phyloP scores from a whole-genome alignment of 148 eudicot genomes.

The Arbutus unedo region DNA sequence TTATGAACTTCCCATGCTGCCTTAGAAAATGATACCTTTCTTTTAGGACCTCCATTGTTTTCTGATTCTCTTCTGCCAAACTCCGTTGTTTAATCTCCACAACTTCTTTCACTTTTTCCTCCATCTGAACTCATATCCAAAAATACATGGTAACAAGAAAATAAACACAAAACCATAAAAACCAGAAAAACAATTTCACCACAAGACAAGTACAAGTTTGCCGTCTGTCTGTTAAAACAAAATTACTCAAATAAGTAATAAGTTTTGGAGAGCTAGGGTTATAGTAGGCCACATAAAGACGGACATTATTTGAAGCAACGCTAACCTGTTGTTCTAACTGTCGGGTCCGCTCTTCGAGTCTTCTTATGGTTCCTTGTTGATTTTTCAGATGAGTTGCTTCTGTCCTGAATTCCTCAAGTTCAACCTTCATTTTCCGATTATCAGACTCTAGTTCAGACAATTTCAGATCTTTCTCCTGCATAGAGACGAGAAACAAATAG shows the following conservation, averaged over 20 bases:
- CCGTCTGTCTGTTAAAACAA: not conserved
- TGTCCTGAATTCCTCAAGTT: constrained; percentile 92
- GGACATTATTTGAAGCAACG: not conserved
- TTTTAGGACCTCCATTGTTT: constrained; percentile 80
- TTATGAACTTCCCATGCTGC: not conserved
- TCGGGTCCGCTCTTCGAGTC: constrained; percentile 97
- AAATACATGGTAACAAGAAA: not conserved
- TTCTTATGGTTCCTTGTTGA: constrained; percentile 97
- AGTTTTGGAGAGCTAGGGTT: not conserved
- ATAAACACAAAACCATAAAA: not conserved
- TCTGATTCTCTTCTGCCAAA: constrained; percentile 98
- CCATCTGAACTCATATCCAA: constrained; percentile 57
- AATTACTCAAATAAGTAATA: not conserved
- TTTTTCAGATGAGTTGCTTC: constrained; percentile 95
- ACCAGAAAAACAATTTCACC: not conserved
- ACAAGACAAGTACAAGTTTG: not conserved
- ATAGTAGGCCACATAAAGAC: not conserved
- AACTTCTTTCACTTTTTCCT: constrained; percentile 94
- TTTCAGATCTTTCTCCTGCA: constrained; percentile 77
- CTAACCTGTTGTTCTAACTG: constrained; percentile 90
- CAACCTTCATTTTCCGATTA: constrained; percentile 92
- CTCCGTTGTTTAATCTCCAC: constrained; percentile 98
- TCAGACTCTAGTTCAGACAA: constrained; percentile 88
- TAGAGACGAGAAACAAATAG: constrained; percentile 15
- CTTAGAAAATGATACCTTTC: constrained; percentile 57